Evolutionary conservation across 2,329 filamentous ascomycete genomes (phyloP), one percentile per base, ranked within the genome.

Genomic region (Fusarium beomiforme): DNA sequence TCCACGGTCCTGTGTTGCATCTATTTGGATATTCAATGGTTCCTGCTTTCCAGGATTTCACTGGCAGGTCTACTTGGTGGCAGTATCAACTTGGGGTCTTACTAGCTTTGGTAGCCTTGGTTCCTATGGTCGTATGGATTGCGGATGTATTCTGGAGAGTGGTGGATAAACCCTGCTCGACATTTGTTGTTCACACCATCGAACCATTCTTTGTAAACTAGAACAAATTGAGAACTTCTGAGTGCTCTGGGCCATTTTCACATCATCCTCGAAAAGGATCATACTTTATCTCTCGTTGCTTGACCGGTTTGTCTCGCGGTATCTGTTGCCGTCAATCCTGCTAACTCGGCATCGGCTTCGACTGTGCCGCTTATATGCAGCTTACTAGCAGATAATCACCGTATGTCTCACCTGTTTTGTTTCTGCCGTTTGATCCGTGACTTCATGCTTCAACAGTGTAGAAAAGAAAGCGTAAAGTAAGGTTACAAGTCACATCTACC

Each of bases 231-330:
- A 33, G 9, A 6, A 1, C 11, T 49, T 14, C 9, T 12, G 31
- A 16, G 4, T 34, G 31, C 5, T 7, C 8, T 23, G 2, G 9
- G 2, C 17, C 8, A 3, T 7, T 23, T 12, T 23, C 16, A 5
- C 14, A 17, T 23, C 5, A 5, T 4, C 8, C 12, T 6, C 6
- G 26, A 3, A 29, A 8, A 29, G 10, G 10, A 29, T 29, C 26
- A 29, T 7, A 29, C 10, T 29, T 10, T 29, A 29, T 29, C 26
- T 2, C 26, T 29, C 10, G 10, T 29, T 29, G 26, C 26, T 29
- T 29, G 26, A 29, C 26, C 10, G 26, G 8, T 8, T 29, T 29
- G 26, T 2, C 26, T 29, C 8, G 26, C 17, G 13, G 6, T 8
- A 29, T 33, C 14, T 17, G 4, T 33, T 13, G 13, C 13, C 7